Evolutionary conservation across 1,284 basidiomycete genomes (phyloP).

Genomic region (Leccinum angustisporum): DNA sequence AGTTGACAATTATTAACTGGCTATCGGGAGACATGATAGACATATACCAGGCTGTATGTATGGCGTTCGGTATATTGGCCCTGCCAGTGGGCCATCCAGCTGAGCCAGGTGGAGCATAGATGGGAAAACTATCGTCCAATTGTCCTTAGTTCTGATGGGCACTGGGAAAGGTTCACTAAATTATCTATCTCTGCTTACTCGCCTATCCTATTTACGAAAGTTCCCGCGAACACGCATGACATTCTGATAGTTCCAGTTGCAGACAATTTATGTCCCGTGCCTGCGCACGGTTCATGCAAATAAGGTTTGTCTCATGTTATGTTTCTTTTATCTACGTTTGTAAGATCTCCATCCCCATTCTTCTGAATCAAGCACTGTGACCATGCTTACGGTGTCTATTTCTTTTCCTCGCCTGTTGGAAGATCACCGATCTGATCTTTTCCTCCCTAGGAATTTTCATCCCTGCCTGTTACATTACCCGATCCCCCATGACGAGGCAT

Average conservation of each 20-base stretch:
- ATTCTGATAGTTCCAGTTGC: constrained; percentile 9
- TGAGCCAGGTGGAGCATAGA: constrained; percentile 4
- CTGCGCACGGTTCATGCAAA: constrained; percentile 23
- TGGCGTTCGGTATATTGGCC: background rate
- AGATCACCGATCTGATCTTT: constrained; percentile 24
- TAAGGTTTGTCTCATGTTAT: constrained; percentile 37
- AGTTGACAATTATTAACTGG: background rate
- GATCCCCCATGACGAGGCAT: constrained; percentile 14
- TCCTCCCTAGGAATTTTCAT: constrained; percentile 14
- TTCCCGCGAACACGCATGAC: constrained; percentile 19
- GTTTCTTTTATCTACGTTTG: constrained; percentile 32
- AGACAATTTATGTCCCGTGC: constrained; percentile 22
- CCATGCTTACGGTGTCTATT: constrained; percentile 15
- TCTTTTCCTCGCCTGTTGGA: constrained; percentile 16
- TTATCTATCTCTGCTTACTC: constrained; percentile 15
- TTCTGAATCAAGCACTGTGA: constrained; percentile 22
- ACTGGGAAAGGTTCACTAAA: constrained; percentile 24
- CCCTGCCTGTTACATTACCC: constrained; percentile 18
- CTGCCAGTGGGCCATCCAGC: background rate
- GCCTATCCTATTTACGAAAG: constrained; percentile 17
- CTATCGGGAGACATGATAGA: background rate
- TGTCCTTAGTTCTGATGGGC: constrained; percentile 3
- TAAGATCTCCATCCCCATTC: constrained; percentile 23
- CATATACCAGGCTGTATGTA: background rate
- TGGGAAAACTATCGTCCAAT: constrained; percentile 22